Evolutionary conservation across 1,284 basidiomycete species (phyloP).

Genomic region (Naganishia liquefaciens): DNA sequence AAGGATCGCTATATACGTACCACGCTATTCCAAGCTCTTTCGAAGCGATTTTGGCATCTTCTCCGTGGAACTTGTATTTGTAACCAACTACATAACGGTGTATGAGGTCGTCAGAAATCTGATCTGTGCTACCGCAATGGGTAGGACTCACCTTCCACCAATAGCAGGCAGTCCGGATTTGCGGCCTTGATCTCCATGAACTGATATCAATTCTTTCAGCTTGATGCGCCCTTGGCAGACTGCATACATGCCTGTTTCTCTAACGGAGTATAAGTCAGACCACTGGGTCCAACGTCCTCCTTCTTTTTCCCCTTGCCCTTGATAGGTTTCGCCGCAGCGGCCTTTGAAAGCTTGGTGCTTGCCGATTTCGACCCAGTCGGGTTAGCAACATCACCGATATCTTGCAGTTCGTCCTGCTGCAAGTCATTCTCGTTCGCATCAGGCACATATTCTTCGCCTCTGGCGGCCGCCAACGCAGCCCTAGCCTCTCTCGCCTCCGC

Average conservation of each 20-base stretch:
- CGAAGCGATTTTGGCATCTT: constrained; percentile 83
- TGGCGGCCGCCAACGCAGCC: constrained; percentile 33
- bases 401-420: constrained; percentile 11
- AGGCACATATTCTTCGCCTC: constrained; percentile 18
- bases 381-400: constrained; percentile 18
- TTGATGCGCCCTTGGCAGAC: background rate
- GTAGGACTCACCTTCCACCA: constrained; percentile 65
- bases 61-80: constrained; percentile 83
- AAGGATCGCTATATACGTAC: constrained; percentile 35
- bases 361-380: constrained; percentile 29
- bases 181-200: constrained; percentile 70
- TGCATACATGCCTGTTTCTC: constrained; percentile 68
- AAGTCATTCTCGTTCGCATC: constrained; percentile 5
- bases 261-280: constrained; percentile 74
- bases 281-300: constrained; percentile 70
- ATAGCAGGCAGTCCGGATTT: constrained; percentile 72
- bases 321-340: constrained; percentile 40
- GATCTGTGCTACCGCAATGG: background rate
- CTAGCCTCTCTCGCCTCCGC: constrained; percentile 47
- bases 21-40: constrained; percentile 76
- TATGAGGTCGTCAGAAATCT: background rate
- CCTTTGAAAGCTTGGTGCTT: constrained; percentile 37
- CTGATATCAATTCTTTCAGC: constrained; percentile 39
- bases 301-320: constrained; percentile 48
- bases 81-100: constrained; percentile 64